A percentile compares a stretch with the other conserved stretches of the same genome.
Evolutionary conservation across 2,329 filamentous ascomycete genomes (phyloP).

Genomic region (Venturia oleaginea): DNA sequence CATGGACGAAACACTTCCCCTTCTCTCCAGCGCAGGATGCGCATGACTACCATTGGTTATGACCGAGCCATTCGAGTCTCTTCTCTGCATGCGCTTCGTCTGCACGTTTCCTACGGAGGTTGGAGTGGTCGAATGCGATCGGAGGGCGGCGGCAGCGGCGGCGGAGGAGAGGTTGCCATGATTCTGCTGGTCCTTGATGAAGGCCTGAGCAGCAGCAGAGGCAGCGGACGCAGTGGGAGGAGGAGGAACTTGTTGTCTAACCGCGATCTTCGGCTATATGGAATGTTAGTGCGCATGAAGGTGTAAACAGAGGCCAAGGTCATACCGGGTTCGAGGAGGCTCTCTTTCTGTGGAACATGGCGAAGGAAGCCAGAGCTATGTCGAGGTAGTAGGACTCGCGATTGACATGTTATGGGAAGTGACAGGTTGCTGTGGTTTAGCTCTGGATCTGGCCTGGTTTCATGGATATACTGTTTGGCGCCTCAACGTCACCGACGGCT

Average conservation of each 20-base stretch:
- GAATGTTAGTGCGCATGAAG: constrained; percentile 1
- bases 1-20: constrained; percentile 68
- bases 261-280: constrained; percentile 3
- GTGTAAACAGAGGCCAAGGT: not conserved
- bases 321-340: constrained; percentile 2
- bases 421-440: not conserved
- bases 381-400: not conserved
- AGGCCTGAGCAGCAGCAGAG: constrained; percentile 73
- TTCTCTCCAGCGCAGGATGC: constrained; percentile 28
- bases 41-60: constrained; percentile 42
- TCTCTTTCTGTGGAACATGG: constrained; percentile 3
- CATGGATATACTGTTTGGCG: not conserved
- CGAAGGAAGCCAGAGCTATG: not conserved
- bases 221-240: constrained; percentile 65
- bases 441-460: not conserved
- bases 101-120: constrained; percentile 74
- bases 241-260: constrained; percentile 6
- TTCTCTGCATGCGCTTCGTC: constrained; percentile 73
- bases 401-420: not conserved
- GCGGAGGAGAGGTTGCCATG: constrained; percentile 64
- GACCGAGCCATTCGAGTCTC: constrained; percentile 61
- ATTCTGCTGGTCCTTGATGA: constrained; percentile 57
- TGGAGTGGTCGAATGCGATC: constrained; percentile 66
- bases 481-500: not conserved
- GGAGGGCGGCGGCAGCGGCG: constrained; percentile 77